These are phyloP conservation scores for Fusarium siculi DNA, from an alignment of 2,329 filamentous ascomycete genomes.

Conservation along the genomic window DNA sequence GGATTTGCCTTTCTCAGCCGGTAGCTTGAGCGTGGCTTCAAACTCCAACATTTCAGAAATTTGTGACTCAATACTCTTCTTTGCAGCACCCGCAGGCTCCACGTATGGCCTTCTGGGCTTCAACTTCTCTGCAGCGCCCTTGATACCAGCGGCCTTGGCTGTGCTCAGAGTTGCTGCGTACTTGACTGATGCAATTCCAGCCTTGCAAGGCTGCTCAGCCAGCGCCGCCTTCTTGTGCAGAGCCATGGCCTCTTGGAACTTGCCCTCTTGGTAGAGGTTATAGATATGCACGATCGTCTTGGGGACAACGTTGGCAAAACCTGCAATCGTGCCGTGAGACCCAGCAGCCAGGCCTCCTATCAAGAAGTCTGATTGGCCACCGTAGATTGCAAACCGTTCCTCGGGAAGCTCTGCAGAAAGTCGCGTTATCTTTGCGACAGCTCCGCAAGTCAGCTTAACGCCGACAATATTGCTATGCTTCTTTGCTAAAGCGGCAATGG, in stretches of 20 bases:
- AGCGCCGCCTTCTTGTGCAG: constrained; percentile 72
- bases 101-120: constrained; percentile 70
- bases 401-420: constrained; percentile 62
- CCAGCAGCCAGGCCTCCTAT: constrained; percentile 69
- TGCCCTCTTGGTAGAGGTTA: constrained; percentile 67
- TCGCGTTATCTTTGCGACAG: constrained; percentile 76
- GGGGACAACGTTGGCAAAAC: constrained; percentile 71
- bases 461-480: constrained; percentile 69
- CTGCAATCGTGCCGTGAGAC: constrained; percentile 69
- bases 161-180: constrained; percentile 72
- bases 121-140: constrained; percentile 67
- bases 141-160: constrained; percentile 68
- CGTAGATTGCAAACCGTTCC: constrained; percentile 72
- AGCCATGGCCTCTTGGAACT: constrained; percentile 66
- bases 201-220: constrained; percentile 73
- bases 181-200: constrained; percentile 74
- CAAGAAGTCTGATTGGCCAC: constrained; percentile 79
- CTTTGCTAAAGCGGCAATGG: constrained; percentile 53
- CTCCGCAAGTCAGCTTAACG: constrained; percentile 77
- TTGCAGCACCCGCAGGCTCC: constrained; percentile 55
- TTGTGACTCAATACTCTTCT: constrained; percentile 53
- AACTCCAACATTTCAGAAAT: constrained; percentile 57
- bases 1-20: not conserved
- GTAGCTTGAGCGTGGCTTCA: constrained; percentile 42
- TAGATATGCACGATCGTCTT: constrained; percentile 69